Base-by-base conservation (phyloP, 768 basidiomycete genomes). In the Vararia minispora region DNA sequence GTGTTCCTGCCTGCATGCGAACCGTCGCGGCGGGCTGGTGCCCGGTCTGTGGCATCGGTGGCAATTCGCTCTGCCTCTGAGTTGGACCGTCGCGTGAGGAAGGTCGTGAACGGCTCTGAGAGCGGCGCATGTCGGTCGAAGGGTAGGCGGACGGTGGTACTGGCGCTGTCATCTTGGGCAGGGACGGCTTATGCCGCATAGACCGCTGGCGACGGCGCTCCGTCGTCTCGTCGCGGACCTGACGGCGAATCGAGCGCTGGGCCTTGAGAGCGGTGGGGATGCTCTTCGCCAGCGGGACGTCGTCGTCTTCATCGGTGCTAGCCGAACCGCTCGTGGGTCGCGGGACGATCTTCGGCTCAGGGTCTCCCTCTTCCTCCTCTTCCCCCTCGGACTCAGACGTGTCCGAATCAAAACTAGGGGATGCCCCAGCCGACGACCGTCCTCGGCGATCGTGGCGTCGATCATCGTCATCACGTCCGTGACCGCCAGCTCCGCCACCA, bases 201-300 rank as follows among this genome's bases (percentile, higher is more conserved):
- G 46, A 49, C 18, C 45, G 54, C 28, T 43, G 44, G 29, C 65
- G 57, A 47, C 67, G 66, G 36, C 76, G 65, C 43, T 71, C 66
- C 25, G 77, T 72, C 22, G 73, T 63, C 54, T 88, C 84, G 44
- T 80, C 74, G 26, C 68, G 68, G 17, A 84, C 75, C 52, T 86
- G 72, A 31, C 66, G 64, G 14, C 85, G 72, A 38, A 94, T 84
- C 5, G 80, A 77, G 49, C 74, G 76, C 51, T 94, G 90, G 8
- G 87, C 89, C 3, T 66, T 71, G 41, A 94, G 59, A 3, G 90
- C 90, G 1, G 77, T 79, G 4, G 89, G 90, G 39, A 89, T 86
- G 22, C 78, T 68, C 46, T 73, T 76, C 3, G 88, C 90, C 12
- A 94, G 68, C 1, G 90, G 90, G 1, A 89, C 64, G 48, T 94